Evolutionary conservation across 2,329 filamentous ascomycete genomes (phyloP).

Genomic region (Lecanicillium sp.): DNA sequence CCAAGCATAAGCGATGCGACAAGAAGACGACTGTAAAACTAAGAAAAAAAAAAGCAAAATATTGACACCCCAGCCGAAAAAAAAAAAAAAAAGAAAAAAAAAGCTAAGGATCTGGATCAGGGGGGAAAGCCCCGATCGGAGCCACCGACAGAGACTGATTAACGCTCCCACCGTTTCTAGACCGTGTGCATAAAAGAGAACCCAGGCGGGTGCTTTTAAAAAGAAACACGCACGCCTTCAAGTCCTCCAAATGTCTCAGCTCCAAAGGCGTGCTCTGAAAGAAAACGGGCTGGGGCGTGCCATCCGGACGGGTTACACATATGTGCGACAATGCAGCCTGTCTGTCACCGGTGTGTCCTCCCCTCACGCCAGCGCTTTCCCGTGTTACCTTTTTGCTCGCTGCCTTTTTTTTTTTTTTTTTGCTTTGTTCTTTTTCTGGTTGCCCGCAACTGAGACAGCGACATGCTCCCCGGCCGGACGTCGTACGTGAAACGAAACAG

Average conservation of each 20-base stretch:
- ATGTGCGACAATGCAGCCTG: neutral
- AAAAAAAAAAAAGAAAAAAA: neutral
- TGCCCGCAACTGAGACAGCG: conserved; percentile 8
- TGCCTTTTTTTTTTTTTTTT: neutral
- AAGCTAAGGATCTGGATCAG: neutral
- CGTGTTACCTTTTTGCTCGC: neutral
- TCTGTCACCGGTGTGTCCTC: neutral
- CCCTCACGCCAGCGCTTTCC: neutral
- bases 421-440: neutral
- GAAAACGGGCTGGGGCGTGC: neutral
- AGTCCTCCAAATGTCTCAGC: neutral
- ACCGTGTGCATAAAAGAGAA: too few relatives aligned
- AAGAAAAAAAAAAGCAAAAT: neutral
- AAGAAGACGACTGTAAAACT: neutral
- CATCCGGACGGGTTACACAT: neutral
- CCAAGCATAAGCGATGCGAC: neutral
- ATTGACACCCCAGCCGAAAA: too few relatives aligned
- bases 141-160: neutral
- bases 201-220: too few relatives aligned
- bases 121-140: neutral
- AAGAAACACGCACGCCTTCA: neutral
- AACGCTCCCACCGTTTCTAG: neutral
- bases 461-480: neutral
- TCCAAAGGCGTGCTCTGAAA: neutral
- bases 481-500: too few relatives aligned